These are phyloP conservation scores for Monosporascus sp. DNA, from an alignment of 2,329 filamentous ascomycete genomes.

Conservation along the genomic window DNA sequence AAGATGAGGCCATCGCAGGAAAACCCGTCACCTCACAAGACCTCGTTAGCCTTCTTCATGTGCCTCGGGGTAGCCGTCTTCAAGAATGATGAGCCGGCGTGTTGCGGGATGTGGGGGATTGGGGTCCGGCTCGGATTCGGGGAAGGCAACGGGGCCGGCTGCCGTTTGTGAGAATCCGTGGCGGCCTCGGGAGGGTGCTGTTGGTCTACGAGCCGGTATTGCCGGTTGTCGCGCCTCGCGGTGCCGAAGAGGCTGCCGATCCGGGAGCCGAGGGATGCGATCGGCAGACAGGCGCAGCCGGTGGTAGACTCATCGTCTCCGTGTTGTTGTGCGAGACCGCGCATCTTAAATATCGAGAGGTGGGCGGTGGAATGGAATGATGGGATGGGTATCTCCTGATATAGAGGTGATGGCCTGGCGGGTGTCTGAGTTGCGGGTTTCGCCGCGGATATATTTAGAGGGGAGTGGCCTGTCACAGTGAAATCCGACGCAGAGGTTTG, in stretches of 20 bases:
- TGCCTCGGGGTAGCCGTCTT: constrained; percentile 35
- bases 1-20: not conserved
- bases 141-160: not conserved
- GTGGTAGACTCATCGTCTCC: not conserved
- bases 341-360: constrained; percentile 1
- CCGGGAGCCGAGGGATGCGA: too few relatives aligned
- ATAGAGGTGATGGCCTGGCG: too few relatives aligned
- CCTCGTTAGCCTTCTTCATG: constrained; percentile 34
- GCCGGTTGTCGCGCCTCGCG: not conserved
- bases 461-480: too few relatives aligned
- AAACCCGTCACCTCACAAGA: constrained; percentile 19
- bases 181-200: not conserved
- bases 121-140: not conserved
- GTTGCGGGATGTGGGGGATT: constrained; percentile 30
- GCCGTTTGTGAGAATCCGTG: not conserved
- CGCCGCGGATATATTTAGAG: too few relatives aligned
- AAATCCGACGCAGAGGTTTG: too few relatives aligned
- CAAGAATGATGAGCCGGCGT: constrained; percentile 37
- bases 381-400: not conserved
- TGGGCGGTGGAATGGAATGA: not conserved
- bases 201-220: too few relatives aligned
- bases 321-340: not conserved
- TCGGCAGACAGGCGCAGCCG: not conserved
- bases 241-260: not conserved
- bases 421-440: too few relatives aligned